Evolutionary conservation across 768 basidiomycete genomes (phyloP).

Genomic region (Russula lepida): DNA sequence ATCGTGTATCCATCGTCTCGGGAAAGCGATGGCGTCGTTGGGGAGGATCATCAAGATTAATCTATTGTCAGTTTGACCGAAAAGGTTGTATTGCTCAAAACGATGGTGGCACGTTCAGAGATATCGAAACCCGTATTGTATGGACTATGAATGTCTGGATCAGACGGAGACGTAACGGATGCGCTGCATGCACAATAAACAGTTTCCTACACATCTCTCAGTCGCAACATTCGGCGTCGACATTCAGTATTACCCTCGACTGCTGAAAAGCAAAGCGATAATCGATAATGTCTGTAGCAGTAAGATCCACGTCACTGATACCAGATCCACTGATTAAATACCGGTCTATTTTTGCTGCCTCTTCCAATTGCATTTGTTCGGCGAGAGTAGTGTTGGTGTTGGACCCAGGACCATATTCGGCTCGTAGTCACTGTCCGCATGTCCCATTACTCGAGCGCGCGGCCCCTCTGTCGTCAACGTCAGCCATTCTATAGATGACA

Average conservation of each 20-base stretch:
- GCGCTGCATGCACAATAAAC: slow-evolving; percentile 30
- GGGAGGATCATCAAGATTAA: too few species aligned
- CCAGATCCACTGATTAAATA: slow-evolving; percentile 31
- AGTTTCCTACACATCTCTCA: too few species aligned
- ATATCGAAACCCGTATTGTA: slow-evolving; percentile 35
- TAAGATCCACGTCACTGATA: slow-evolving; percentile 30
- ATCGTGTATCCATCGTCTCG: neutral
- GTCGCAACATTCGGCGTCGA: too few species aligned
- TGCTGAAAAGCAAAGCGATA: slow-evolving; percentile 35
- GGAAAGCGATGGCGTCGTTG: neutral
- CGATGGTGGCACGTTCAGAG: too few species aligned
- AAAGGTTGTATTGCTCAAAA: too few species aligned
- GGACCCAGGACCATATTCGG: too few species aligned
- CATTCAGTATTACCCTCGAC: neutral
- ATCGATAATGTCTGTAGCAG: slow-evolving; percentile 25
- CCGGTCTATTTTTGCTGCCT: slow-evolving; percentile 30
- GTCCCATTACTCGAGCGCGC: too few species aligned
- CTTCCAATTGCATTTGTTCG: slow-evolving; percentile 19
- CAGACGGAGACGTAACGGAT: slow-evolving; percentile 36
- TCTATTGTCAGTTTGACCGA: too few species aligned
- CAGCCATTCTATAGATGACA: too few species aligned
- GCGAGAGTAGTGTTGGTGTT: slow-evolving; percentile 29
- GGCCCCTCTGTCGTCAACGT: too few species aligned
- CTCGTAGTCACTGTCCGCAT: too few species aligned
- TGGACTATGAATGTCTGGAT: slow-evolving; percentile 34